These are phyloP conservation scores for Fusarium lyarnte DNA, from an alignment of 2,329 filamentous ascomycete genomes.

Conservation along the genomic window DNA sequence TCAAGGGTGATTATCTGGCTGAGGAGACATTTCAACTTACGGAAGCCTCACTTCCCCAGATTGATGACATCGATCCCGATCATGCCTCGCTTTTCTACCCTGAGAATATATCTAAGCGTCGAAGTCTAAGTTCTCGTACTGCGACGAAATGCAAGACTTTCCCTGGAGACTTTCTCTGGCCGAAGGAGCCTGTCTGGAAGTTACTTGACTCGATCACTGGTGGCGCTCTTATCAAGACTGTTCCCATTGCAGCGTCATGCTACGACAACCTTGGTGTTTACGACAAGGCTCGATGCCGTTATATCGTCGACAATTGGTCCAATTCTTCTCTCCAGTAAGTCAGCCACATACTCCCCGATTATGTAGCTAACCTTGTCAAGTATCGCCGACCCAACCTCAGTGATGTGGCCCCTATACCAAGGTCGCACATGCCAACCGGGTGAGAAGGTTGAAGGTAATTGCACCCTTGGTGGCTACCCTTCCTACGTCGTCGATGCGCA, in stretches of 20 bases:
- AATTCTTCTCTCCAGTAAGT: constrained; percentile 39
- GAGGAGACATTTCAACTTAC: constrained; percentile 35
- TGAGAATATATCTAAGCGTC: not conserved
- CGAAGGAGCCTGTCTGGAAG: constrained; percentile 42
- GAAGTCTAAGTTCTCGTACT: not conserved
- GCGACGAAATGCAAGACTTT: constrained; percentile 45
- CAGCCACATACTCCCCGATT: rapidly evolving
- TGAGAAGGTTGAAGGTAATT: constrained; percentile 34
- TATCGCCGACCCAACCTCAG: constrained; percentile 51
- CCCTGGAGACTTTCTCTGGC: constrained; percentile 48
- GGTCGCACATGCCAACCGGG: constrained; percentile 50
- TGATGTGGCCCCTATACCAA: constrained; percentile 54
- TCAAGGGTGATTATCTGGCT: constrained; percentile 24
- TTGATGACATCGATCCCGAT: constrained; percentile 18
- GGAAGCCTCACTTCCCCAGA: constrained; percentile 5
- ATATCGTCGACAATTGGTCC: constrained; percentile 43
- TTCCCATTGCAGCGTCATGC: constrained; percentile 47
- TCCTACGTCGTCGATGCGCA: constrained; percentile 54
- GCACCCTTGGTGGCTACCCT: constrained; percentile 55
- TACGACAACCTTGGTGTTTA: constrained; percentile 42
- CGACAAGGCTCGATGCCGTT: constrained; percentile 41
- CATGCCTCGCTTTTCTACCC: constrained; percentile 24
- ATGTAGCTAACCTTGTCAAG: constrained; percentile 26
- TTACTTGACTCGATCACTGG: constrained; percentile 49
- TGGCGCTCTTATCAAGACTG: constrained; percentile 46